A percentile compares a stretch with the other conserved stretches of the same genome.
phyloP scores from a whole-genome alignment of 176 grass and related monocot species.

The Dendrocalamus sinicus region DNA sequence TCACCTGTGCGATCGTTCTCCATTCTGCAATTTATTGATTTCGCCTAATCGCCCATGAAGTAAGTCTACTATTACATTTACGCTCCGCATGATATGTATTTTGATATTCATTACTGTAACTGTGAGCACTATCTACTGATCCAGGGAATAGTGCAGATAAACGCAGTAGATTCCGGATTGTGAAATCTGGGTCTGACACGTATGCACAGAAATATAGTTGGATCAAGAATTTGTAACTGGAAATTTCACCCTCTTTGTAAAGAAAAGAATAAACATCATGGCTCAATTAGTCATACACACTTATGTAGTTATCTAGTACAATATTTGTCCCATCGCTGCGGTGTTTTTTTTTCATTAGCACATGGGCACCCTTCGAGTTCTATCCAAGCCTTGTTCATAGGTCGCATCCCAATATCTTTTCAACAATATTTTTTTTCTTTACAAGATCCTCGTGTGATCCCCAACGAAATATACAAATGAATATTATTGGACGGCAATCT shows the following conservation, averaged over 20 bases:
- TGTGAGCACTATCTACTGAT: too few species aligned
- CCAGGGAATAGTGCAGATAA: too few species aligned
- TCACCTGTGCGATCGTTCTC: too few species aligned
- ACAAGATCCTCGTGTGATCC: background rate
- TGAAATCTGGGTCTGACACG: too few species aligned
- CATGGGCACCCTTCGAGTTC: background rate
- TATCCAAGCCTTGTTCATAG: background rate
- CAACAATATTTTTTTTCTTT: background rate
- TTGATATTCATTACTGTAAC: too few species aligned
- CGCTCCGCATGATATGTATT: too few species aligned
- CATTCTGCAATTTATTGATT: too few species aligned
- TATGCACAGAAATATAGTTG: background rate
- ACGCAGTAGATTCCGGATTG: too few species aligned
- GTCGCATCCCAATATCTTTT: conserved; percentile 1
- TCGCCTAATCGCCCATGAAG: too few species aligned
- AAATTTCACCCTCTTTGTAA: background rate
- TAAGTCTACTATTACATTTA: too few species aligned
- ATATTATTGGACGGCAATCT: conserved; percentile 19
- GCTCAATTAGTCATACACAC: background rate
- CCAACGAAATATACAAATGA: background rate
- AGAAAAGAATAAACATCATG: background rate
- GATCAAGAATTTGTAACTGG: background rate
- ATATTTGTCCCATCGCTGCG: background rate
- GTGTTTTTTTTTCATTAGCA: background rate
- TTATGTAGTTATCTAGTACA: background rate